Percentiles rank a stretch among this genome's conserved stretches.
phyloP scores from a whole-genome alignment of 108 stramenopile species.

The Cyclotella atomus region DNA sequence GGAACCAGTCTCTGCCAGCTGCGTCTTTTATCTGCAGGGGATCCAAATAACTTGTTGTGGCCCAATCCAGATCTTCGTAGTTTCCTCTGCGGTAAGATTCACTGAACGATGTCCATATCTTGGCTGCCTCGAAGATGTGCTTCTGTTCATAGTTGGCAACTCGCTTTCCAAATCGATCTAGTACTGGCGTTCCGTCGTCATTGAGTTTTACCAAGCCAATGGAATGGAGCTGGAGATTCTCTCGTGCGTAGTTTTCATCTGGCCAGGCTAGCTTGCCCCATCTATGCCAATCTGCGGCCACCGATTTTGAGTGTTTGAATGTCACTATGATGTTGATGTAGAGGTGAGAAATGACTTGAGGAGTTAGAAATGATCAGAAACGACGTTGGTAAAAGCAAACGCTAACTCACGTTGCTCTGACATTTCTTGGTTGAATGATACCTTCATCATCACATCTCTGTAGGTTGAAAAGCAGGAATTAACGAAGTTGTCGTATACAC shows the following conservation, averaged over 20 bases:
- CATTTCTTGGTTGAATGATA: slow-evolving; percentile 48
- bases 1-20: slow-evolving; percentile 37
- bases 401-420: slow-evolving; percentile 21
- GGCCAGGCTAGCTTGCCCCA: slow-evolving; percentile 22
- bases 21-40: slow-evolving; percentile 37
- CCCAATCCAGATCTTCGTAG: slow-evolving; percentile 39
- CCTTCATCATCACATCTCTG: slow-evolving; percentile 44
- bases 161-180: slow-evolving; percentile 38
- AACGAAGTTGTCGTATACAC: slow-evolving; percentile 56
- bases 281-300: slow-evolving; percentile 18
- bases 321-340: not conserved
- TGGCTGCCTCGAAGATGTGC: slow-evolving; percentile 48
- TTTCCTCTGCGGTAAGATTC: slow-evolving; percentile 29
- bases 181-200: slow-evolving; percentile 51
- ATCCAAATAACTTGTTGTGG: slow-evolving; percentile 38
- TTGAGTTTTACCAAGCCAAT: slow-evolving; percentile 57
- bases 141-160: slow-evolving; percentile 54
- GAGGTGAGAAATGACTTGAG: too few species aligned
- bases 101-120: slow-evolving; percentile 59
- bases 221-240: slow-evolving; percentile 63
- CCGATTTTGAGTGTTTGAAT: not conserved
- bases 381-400: too few species aligned
- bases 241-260: slow-evolving; percentile 67
- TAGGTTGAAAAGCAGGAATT: slow-evolving; percentile 38
- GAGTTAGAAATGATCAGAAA: too few species aligned